Conservation (phyloP, 768 basidiomycete species). For the Pisolithus albus region DNA sequence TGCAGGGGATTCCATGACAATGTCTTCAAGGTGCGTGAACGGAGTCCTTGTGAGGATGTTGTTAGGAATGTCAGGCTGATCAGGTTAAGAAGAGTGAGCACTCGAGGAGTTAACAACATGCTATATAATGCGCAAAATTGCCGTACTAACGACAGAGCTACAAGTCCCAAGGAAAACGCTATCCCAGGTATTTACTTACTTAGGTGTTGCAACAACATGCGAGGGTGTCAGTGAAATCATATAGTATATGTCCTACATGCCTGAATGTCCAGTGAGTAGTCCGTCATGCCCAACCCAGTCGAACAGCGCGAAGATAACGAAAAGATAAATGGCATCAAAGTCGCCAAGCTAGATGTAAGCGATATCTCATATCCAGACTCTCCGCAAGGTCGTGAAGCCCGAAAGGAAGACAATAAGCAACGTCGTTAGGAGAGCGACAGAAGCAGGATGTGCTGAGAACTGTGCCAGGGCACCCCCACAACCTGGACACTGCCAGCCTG, state of each 20-base stretch:
- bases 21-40: too few relatives aligned
- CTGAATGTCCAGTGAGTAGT: not conserved
- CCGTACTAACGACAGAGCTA: too few relatives aligned
- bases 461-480: slow-evolving; percentile 27
- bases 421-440: slow-evolving; percentile 28
- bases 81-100: too few relatives aligned
- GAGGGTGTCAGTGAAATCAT: not conserved
- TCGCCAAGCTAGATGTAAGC: too few relatives aligned
- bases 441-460: slow-evolving; percentile 25
- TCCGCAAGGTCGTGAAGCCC: slow-evolving; percentile 29
- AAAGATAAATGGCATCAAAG: not conserved
- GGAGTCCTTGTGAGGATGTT: too few relatives aligned
- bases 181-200: too few relatives aligned
- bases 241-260: not conserved
- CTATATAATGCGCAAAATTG: too few relatives aligned
- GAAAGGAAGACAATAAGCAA: slow-evolving; percentile 26
- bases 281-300: not conserved
- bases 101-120: too few relatives aligned
- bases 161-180: too few relatives aligned
- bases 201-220: not conserved
- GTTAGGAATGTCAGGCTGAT: too few relatives aligned
- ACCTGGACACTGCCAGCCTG: slow-evolving; percentile 25
- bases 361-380: slow-evolving; percentile 19
- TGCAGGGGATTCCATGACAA: too few relatives aligned
- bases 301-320: not conserved